phyloP scores from a whole-genome alignment of 306 rosid genomes.

The Cucumis melo region DNA sequence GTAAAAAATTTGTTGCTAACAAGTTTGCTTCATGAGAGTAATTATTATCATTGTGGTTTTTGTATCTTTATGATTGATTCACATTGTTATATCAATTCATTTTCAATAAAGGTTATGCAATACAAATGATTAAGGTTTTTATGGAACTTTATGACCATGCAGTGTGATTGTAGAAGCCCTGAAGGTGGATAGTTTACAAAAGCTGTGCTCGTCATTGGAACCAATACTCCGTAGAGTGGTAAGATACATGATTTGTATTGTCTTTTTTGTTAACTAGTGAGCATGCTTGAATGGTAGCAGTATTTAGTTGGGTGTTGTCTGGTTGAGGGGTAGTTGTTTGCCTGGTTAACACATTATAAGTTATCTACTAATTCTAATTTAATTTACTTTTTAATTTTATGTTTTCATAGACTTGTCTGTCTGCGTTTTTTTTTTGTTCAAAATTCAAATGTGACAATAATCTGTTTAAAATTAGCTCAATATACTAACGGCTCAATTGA shows the following conservation, averaged over 20 bases:
- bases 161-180: slow-evolving; percentile 78
- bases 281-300: background rate
- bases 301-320: background rate
- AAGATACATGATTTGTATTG: slow-evolving; percentile 19
- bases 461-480: background rate
- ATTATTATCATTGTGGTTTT: background rate
- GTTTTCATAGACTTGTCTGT: background rate
- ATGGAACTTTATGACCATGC: slow-evolving; percentile 14
- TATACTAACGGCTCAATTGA: background rate
- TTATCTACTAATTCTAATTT: background rate
- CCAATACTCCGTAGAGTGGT: slow-evolving; percentile 79
- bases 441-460: background rate
- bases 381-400: background rate
- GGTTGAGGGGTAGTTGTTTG: background rate
- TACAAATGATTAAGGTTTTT: background rate
- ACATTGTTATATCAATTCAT: background rate
- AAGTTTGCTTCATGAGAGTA: background rate
- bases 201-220: slow-evolving; percentile 68
- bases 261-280: background rate
- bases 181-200: slow-evolving; percentile 74
- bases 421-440: background rate
- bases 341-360: background rate
- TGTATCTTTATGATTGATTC: background rate
- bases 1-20: background rate
- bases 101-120: background rate